Conservation (phyloP, 768 basidiomycete species). For the Tulasnella sp. region DNA sequence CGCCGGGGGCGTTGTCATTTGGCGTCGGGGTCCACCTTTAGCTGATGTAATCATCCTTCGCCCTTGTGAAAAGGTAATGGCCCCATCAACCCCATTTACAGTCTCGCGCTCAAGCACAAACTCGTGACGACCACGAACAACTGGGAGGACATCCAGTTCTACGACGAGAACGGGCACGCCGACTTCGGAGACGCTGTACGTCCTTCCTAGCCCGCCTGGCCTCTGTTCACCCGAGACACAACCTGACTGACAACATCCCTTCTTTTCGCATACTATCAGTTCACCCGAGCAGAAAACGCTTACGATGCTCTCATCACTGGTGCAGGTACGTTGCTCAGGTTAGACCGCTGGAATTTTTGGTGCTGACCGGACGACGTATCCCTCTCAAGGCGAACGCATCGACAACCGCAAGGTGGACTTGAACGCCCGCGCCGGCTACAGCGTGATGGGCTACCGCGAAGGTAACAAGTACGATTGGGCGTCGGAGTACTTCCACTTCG, state of each 20-base stretch:
- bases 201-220: not conserved
- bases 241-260: not conserved
- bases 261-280: not conserved
- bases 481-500: slow-evolving; percentile 61
- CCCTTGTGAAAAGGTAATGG: slow-evolving; percentile 44
- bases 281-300: not conserved
- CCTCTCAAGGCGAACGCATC: slow-evolving; percentile 51
- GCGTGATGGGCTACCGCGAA: slow-evolving; percentile 54
- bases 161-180: slow-evolving; percentile 18
- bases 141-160: slow-evolving; percentile 28
- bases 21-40: too few species aligned
- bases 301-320: not conserved
- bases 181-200: not conserved
- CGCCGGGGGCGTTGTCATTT: too few species aligned
- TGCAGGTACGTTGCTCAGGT: not conserved
- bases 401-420: slow-evolving; percentile 55
- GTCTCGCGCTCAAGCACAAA: slow-evolving; percentile 46
- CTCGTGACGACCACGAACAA: not conserved
- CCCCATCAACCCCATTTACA: slow-evolving; percentile 62
- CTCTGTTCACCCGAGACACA: too few species aligned
- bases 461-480: slow-evolving; percentile 54
- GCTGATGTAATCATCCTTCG: not conserved
- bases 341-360: too few species aligned
- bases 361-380: too few species aligned
- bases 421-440: slow-evolving; percentile 58